Evolutionary conservation across 148 eudicot species (phyloP), one percentile per base, ranked within the genome.

Genomic region (Camellia granthamiana): DNA sequence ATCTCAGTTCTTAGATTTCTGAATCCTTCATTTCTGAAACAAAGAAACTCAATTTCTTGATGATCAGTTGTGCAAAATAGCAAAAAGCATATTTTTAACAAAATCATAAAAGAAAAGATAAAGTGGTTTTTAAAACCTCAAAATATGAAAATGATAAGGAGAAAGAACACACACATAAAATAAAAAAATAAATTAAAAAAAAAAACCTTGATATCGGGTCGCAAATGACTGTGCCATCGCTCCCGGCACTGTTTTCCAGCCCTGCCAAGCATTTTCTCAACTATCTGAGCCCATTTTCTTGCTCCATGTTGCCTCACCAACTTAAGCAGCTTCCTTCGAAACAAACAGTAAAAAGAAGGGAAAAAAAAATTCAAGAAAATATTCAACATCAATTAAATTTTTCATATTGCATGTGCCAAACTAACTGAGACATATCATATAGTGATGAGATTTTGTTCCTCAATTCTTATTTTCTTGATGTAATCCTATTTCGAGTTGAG

Each of bases 201-300:
- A 63, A 10, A 3, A 71, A 93, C 97, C 94, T 88, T 91, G 63
- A 93, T 88, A 77, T 87, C 80, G 2, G 92, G 89, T 38, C 94
- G 90, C 43, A 93, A 77, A 88, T 93, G 95, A 74, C 90, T 92
- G 77, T 85, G 85, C 95, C 95, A 93, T 63, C 98, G 80, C 77
- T 93, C 95, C 19, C 98, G 82, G 69, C 98, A 93, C 76, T 92
- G 98, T 59, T 93, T 93, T 58, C 95, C 98, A 1, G 87, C 90
- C 55, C 92, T 86, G 7, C 91, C 91, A 7, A 19, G 69, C 83
- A 93, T 84, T 49, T 82, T 75, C 49, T 79, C 58, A 4, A 96
- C 92, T 0, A 93, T 85, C 58, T 23, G 63, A 60, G 90, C 76
- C 98, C 98, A 92, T 79, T 84, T 89, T 46, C 79, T 81, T 15